Evolutionary conservation across 2,329 filamentous ascomycete species (phyloP).

Genomic region (Fusarium sulawesiense): DNA sequence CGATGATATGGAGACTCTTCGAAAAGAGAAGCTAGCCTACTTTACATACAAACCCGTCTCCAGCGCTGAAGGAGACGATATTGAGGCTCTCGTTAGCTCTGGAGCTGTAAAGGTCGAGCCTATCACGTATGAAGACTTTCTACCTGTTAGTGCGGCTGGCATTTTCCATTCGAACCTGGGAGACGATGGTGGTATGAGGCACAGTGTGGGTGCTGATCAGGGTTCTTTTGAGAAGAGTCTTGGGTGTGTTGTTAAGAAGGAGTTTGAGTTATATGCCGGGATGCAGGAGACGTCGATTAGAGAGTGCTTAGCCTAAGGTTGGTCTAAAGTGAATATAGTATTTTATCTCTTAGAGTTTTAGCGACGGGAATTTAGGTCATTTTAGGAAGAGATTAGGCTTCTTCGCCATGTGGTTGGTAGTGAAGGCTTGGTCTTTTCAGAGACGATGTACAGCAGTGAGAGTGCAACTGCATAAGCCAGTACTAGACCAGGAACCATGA

Average conservation of each 20-base stretch:
- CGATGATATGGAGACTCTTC: slow-evolving; percentile 55
- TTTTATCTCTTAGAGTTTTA: neutral
- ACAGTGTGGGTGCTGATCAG: neutral
- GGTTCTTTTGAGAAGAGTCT: slow-evolving; percentile 9
- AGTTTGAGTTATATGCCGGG: slow-evolving; percentile 15
- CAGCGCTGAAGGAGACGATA: neutral
- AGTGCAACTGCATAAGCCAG: neutral
- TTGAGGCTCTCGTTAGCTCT: slow-evolving; percentile 50
- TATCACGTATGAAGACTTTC: slow-evolving; percentile 66
- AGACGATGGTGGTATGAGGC: neutral
- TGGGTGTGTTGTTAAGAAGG: slow-evolving; percentile 5
- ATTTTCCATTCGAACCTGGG: slow-evolving; percentile 61
- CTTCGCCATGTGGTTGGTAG: neutral
- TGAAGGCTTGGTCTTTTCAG: neutral
- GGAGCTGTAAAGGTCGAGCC: slow-evolving; percentile 53
- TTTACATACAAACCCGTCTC: slow-evolving; percentile 48
- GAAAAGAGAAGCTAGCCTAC: slow-evolving; percentile 53
- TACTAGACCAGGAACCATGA: neutral
- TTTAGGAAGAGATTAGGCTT: neutral
- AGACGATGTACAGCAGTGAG: neutral
- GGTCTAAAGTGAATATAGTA: neutral
- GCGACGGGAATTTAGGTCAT: neutral
- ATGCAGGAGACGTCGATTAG: slow-evolving; percentile 13
- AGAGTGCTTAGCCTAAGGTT: neutral
- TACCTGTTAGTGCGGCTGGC: slow-evolving; percentile 64